Evolutionary conservation across 2,329 filamentous ascomycete species (phyloP).

Genomic region (Aspergillus sp.): DNA sequence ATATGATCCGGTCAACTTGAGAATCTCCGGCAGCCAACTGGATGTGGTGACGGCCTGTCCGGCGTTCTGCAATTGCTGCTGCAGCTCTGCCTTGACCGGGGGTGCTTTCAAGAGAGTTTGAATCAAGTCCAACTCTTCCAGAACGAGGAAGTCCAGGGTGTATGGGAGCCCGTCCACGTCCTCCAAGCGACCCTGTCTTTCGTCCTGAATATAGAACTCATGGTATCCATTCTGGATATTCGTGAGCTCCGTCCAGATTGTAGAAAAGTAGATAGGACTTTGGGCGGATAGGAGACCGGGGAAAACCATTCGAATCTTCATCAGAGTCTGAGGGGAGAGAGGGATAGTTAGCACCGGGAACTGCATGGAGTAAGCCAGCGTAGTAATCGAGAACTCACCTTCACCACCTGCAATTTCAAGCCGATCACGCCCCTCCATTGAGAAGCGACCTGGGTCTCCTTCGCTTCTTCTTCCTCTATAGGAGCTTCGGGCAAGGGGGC

Average conservation of each 20-base stretch:
- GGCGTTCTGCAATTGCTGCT: conserved; percentile 67
- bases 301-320: conserved; percentile 85
- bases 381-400: conserved; percentile 45
- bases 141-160: conserved; percentile 86
- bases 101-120: conserved; percentile 86
- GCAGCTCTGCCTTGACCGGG: conserved; percentile 85
- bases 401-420: conserved; percentile 90
- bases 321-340: conserved; percentile 62
- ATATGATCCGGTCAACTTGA: conserved; percentile 81
- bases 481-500: conserved; percentile 65
- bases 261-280: conserved; percentile 77
- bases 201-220: conserved; percentile 79
- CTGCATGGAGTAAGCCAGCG: neutral
- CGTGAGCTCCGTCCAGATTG: conserved; percentile 84
- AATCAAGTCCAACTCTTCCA: conserved; percentile 93
- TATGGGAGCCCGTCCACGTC: conserved; percentile 91
- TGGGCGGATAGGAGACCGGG: conserved; percentile 78
- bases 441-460: conserved; percentile 57
- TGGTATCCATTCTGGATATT: conserved; percentile 72
- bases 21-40: conserved; percentile 82
- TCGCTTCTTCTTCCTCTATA: conserved; percentile 57
- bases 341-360: conserved; percentile 7
- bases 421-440: conserved; percentile 79
- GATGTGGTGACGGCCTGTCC: conserved; percentile 61
- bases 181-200: conserved; percentile 82